phyloP scores from a whole-genome alignment of 1,139 yeast species.

The Debaryomyces singareniensis region DNA sequence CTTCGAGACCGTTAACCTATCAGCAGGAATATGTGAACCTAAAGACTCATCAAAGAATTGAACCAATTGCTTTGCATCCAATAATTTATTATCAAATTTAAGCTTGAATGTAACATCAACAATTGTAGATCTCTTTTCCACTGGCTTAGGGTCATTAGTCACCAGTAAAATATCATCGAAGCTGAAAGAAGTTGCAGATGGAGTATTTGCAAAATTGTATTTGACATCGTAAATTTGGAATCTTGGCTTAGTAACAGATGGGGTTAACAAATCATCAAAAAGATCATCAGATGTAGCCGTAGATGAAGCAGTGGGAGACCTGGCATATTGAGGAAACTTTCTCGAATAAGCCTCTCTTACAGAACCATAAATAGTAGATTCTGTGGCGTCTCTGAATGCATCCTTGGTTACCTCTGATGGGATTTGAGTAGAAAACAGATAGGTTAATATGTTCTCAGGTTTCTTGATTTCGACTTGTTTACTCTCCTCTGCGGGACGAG shows the following conservation, averaged over 20 bases:
- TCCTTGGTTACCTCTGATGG: conserved; percentile 21
- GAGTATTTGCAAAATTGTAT: conserved; percentile 19
- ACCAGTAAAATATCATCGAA: conserved; percentile 47
- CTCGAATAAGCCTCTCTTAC: conserved; percentile 33
- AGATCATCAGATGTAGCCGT: conserved; percentile 30
- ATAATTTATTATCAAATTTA: conserved; percentile 25
- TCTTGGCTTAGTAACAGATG: conserved; percentile 52
- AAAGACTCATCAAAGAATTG: conserved; percentile 26
- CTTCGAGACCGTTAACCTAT: conserved; percentile 10
- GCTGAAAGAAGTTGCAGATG: conserved; percentile 11
- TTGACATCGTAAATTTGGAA: conserved; percentile 39
- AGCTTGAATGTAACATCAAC: conserved; percentile 45
- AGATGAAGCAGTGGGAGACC: conserved; percentile 34
- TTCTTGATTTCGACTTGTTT: conserved; percentile 11
- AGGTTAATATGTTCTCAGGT: conserved; percentile 23
- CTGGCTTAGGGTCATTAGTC: conserved; percentile 11
- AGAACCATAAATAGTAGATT: conserved; percentile 25
- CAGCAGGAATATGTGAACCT: conserved; percentile 25
- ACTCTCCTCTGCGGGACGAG: conserved; percentile 16
- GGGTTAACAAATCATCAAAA: conserved; percentile 60
- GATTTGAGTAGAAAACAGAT: conserved; percentile 21
- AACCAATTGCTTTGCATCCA: conserved; percentile 33
- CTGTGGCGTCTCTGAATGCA: conserved; percentile 25
- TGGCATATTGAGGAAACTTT: conserved; percentile 38
- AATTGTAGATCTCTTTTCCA: conserved; percentile 6